phyloP scores from a whole-genome alignment of 768 basidiomycete species.

The Kwoniella sp. region DNA sequence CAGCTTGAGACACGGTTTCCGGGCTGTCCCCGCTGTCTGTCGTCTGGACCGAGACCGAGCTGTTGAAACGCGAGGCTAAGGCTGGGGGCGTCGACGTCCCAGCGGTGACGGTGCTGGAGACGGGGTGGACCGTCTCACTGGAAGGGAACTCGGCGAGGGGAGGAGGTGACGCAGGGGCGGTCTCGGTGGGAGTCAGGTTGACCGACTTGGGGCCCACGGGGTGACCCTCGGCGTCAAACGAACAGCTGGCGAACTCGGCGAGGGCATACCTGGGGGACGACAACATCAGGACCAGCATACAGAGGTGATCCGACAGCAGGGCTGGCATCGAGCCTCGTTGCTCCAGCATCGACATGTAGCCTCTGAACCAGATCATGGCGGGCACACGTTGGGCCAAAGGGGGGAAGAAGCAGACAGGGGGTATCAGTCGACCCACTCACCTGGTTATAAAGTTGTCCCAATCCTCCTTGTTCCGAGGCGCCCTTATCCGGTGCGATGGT shows the following conservation, averaged over 20 bases:
- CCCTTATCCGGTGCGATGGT: not conserved
- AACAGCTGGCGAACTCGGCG: too few relatives aligned
- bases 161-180: not conserved
- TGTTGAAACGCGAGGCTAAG: too few relatives aligned
- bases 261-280: too few relatives aligned
- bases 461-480: slow-evolving; percentile 18
- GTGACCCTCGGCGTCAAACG: too few relatives aligned
- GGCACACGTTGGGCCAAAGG: not conserved
- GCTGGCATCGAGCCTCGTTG: too few relatives aligned
- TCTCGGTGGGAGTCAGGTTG: not conserved
- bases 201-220: too few relatives aligned
- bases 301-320: too few relatives aligned
- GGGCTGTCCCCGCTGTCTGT: not conserved
- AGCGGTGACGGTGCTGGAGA: not conserved
- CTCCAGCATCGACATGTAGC: not conserved
- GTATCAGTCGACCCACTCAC: too few relatives aligned
- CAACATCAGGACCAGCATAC: too few relatives aligned
- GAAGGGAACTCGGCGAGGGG: not conserved
- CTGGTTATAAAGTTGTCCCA: slow-evolving; percentile 21
- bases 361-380: not conserved
- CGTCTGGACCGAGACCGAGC: not conserved
- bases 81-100: not conserved
- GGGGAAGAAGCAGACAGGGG: too few relatives aligned
- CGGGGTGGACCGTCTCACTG: not conserved
- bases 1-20: slow-evolving; percentile 20